Conservation (phyloP, 2,329 filamentous ascomycete genomes). For the Phialocephala sp. region DNA sequence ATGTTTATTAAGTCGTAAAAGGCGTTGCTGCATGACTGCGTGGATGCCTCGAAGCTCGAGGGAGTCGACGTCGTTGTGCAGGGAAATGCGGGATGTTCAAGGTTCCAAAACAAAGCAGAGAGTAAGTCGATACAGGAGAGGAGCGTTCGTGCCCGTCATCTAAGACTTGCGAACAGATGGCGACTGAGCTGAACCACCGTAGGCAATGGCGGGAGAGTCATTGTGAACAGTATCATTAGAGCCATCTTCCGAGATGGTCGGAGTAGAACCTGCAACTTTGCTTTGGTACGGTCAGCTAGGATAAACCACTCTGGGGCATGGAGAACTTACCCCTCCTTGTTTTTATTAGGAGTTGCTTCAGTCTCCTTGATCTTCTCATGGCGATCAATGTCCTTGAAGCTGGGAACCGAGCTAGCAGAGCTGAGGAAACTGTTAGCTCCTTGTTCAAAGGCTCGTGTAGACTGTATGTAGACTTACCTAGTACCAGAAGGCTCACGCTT, state of each 20-base stretch:
- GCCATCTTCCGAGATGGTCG: conserved; percentile 43
- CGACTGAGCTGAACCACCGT: conserved; percentile 35
- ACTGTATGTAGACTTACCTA: conserved; percentile 31
- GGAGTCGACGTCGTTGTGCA: too few relatives aligned
- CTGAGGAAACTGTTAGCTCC: conserved; percentile 24
- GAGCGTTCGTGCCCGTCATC: not conserved
- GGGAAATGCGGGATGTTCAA: too few relatives aligned
- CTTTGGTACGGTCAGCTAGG: conserved; percentile 20
- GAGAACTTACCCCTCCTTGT: conserved; percentile 38
- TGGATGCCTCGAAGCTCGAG: conserved; percentile 14
- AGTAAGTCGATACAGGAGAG: not conserved
- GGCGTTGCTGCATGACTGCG: conserved; percentile 30
- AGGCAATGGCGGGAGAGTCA: conserved; percentile 41
- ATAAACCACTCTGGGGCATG: not conserved
- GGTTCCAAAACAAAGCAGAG: conserved; percentile 16
- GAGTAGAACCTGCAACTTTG: conserved; percentile 32
- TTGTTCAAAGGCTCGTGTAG: not conserved
- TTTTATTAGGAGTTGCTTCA: conserved; percentile 37
- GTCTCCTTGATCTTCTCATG: conserved; percentile 38
- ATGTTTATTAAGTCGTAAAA: conserved; percentile 34
- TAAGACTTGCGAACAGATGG: conserved; percentile 42
- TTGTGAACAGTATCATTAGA: conserved; percentile 42
- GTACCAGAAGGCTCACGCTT: conserved; percentile 40
- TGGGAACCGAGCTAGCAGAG: conserved; percentile 31
- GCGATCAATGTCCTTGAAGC: conserved; percentile 43